Evolutionary conservation across 345 rosid species (phyloP), one percentile per base, ranked within the genome.

Genomic region (Populus pruinosa): DNA sequence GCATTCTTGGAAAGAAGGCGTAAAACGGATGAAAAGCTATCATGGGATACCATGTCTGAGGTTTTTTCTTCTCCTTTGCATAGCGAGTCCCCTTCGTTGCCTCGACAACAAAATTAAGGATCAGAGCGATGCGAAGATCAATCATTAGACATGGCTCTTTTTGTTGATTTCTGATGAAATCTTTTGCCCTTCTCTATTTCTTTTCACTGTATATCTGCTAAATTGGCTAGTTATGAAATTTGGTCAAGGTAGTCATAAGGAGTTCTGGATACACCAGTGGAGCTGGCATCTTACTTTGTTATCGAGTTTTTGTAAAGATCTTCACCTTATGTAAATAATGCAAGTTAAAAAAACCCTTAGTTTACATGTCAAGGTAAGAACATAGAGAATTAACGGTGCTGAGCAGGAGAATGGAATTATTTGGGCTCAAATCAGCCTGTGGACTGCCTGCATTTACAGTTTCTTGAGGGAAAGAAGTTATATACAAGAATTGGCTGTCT

Each of bases 21-120:
- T 3, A 82, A 55, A 64, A 81, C 41, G 23, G 74, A 67, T 5
- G 84, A 86, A 18, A 66, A 41, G 8, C 29, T 74, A 39, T 89
- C 90, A 1, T 84, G 89, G 87, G 93, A 91, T 49, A 63, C 78
- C 18, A 82, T 88, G 36, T 78, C 93, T 2, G 86, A 82, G 13
- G 82, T 78, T 67, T 88, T 86, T 78, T 85, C 89, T 55, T 88
- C 93, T 43, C 79, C 83, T 4, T 41, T 71, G 21, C 65, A 6
- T 5, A 86, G 84, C 49, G 84, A 88, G 0, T 86, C 88, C 3
- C 69, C 75, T 74, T 61, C 72, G 6, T 41, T 69, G 13, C 49
- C 70, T 8, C 41, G 23, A 2, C 23, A 5, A 29, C 62, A 55
- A 9, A 66, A 49, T 44, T 62, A 17, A 77, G 69, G 27, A 0